Conservation (phyloP, 169 alveolate species). For the Cryptosporidium bovis region DNA sequence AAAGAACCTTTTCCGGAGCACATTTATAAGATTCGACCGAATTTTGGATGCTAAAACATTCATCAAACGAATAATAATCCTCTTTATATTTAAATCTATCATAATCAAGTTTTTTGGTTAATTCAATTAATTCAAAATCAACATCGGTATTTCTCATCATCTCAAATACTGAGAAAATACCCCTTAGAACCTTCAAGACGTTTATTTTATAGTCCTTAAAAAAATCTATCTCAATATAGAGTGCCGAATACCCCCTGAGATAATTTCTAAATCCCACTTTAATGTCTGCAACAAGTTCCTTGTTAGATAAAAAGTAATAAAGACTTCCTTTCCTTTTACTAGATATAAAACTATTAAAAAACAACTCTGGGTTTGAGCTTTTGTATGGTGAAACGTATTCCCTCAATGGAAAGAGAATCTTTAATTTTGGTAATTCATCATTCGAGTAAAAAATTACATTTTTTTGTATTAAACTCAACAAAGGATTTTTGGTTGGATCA, state of each 20-base stretch:
- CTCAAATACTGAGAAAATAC: conserved; percentile 52
- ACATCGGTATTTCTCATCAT: conserved; percentile 44
- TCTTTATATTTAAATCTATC: conserved; percentile 7
- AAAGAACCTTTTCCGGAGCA: conserved; percentile 53
- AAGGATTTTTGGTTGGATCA: conserved; percentile 21
- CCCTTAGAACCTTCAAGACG: conserved; percentile 7
- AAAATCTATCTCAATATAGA: not conserved
- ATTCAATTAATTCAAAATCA: conserved; percentile 9
- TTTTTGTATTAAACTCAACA: conserved; percentile 8
- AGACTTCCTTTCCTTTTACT: conserved; percentile 65
- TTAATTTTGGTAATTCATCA: not conserved
- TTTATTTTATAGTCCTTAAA: not conserved
- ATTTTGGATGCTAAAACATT: conserved; percentile 4
- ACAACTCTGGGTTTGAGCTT: conserved; percentile 14
- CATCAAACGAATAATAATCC: not conserved
- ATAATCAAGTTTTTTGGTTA: not conserved
- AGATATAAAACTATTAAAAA: conserved; percentile 14
- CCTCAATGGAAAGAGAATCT: conserved; percentile 21
- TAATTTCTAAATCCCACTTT: conserved; percentile 6
- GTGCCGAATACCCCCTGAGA: not conserved
- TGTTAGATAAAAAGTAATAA: conserved; percentile 17
- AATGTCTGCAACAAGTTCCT: conserved; percentile 29
- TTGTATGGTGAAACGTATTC: not conserved
- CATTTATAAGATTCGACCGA: conserved; percentile 5
- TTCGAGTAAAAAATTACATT: conserved; percentile 14